Evolutionary conservation across 2,329 filamentous ascomycete species (phyloP).

Genomic region (Monosporascus sp.): DNA sequence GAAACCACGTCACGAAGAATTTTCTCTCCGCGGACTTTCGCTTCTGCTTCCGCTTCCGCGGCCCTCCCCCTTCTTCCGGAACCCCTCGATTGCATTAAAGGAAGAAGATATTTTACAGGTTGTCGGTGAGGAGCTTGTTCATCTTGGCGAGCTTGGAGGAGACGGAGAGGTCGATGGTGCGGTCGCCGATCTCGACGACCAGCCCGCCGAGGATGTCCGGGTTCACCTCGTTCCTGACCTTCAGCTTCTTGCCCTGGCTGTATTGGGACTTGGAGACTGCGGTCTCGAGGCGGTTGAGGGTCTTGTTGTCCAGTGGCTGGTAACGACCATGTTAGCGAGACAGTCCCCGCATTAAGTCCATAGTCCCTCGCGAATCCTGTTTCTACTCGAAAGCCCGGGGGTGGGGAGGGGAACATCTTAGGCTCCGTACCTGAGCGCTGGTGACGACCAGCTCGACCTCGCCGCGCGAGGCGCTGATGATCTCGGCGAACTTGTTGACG

Average conservation of each 20-base stretch:
- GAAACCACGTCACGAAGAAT: neutral
- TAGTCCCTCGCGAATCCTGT: too few relatives aligned
- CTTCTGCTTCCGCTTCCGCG: slow-evolving; percentile 2
- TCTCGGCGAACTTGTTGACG: slow-evolving; percentile 75
- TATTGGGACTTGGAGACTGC: slow-evolving; percentile 87
- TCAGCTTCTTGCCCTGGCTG: slow-evolving; percentile 93
- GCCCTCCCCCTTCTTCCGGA: neutral
- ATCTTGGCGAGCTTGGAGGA: slow-evolving; percentile 93
- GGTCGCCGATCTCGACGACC: slow-evolving; percentile 93
- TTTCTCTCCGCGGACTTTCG: neutral
- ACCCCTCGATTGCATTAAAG: slow-evolving; percentile 4
- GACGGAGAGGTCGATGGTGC: slow-evolving; percentile 96
- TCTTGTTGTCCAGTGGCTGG: slow-evolving; percentile 81
- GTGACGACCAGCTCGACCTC: slow-evolving; percentile 93
- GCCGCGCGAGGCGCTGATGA: slow-evolving; percentile 85
- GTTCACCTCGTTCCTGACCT: slow-evolving; percentile 94
- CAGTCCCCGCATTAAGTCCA: neutral
- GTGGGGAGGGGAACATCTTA: neutral
- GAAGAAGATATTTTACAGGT: slow-evolving; percentile 67
- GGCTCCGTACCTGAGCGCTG: slow-evolving; percentile 70
- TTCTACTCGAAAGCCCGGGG: too few relatives aligned
- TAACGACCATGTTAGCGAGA: slow-evolving; percentile 17
- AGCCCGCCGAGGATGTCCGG: slow-evolving; percentile 90
- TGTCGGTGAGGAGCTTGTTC: slow-evolving; percentile 98
- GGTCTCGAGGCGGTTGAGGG: slow-evolving; percentile 76